These are phyloP conservation scores for Yueomyces sp. DNA, from an alignment of 805 yeast genomes.

Conservation along the genomic window DNA sequence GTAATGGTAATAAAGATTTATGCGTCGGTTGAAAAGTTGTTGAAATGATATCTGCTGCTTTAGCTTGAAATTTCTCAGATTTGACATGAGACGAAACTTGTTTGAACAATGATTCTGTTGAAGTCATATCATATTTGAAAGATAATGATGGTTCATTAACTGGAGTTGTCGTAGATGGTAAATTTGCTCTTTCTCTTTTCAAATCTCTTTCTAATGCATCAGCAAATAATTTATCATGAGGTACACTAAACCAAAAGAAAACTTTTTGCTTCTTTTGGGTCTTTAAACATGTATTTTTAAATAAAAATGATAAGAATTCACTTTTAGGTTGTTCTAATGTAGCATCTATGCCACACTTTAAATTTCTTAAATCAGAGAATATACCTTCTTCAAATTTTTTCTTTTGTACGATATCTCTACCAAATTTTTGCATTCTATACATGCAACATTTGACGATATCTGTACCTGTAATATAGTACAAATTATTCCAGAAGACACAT, in stretches of 20 bases:
- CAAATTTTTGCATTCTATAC: constrained; percentile 80
- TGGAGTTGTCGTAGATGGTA: constrained; percentile 60
- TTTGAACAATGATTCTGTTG: constrained; percentile 31
- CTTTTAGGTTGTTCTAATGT: constrained; percentile 79
- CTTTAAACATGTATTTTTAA: constrained; percentile 74
- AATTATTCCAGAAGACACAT: constrained; percentile 84
- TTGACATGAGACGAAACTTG: constrained; percentile 29
- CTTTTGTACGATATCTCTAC: constrained; percentile 69
- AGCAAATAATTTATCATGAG: constrained; percentile 81
- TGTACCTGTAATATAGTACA: constrained; percentile 87
- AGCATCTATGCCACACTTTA: constrained; percentile 81
- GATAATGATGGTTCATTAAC: constrained; percentile 67
- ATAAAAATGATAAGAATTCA: constrained; percentile 68
- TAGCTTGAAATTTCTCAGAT: background rate
- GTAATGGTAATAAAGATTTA: background rate
- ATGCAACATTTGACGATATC: constrained; percentile 89
- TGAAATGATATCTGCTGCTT: background rate
- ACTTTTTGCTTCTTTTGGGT: constrained; percentile 97
- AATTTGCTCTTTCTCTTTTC: constrained; percentile 54
- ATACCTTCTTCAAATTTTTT: constrained; percentile 96
- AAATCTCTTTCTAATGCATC: constrained; percentile 90
- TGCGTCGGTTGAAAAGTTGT: background rate
- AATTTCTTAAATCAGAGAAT: constrained; percentile 75
- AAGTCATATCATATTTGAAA: constrained; percentile 46
- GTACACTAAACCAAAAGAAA: constrained; percentile 92